phyloP scores from a whole-genome alignment of 2,329 filamentous ascomycete species.

The Fusarium pseudocircinatum region DNA sequence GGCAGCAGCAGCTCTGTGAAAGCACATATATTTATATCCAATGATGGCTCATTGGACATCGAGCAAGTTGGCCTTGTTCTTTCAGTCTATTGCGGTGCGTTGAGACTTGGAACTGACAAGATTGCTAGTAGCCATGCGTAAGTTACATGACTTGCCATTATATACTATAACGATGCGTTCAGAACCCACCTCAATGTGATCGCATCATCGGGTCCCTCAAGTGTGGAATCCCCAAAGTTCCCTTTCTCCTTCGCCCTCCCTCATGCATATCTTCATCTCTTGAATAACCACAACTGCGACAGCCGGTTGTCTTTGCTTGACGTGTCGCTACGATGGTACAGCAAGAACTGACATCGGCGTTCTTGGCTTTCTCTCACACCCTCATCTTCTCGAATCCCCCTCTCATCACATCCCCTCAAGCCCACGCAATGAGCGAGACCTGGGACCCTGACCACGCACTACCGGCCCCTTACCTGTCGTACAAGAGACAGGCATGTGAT shows the following conservation, averaged over 20 bases:
- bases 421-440: neutral
- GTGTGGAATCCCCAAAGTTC: no score
- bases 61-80: neutral
- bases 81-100: rapidly evolving
- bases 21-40: neutral
- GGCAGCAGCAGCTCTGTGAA: neutral
- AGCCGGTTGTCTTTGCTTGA: no score
- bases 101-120: neutral
- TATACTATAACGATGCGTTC: neutral
- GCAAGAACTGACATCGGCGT: neutral
- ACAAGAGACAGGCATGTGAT: neutral
- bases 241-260: no score
- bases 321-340: no score
- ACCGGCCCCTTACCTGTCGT: neutral
- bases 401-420: neutral
- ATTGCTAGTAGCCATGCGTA: neutral
- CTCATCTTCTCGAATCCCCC: no score
- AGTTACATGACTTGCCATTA: neutral
- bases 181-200: no score
- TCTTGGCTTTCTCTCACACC: neutral
- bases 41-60: neutral
- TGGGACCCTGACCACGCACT: neutral
- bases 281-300: no score
- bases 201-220: no score
- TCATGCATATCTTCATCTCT: no score